phyloP scores from a whole-genome alignment of 352 stramenopile species.

The Globisporangium parvum region DNA sequence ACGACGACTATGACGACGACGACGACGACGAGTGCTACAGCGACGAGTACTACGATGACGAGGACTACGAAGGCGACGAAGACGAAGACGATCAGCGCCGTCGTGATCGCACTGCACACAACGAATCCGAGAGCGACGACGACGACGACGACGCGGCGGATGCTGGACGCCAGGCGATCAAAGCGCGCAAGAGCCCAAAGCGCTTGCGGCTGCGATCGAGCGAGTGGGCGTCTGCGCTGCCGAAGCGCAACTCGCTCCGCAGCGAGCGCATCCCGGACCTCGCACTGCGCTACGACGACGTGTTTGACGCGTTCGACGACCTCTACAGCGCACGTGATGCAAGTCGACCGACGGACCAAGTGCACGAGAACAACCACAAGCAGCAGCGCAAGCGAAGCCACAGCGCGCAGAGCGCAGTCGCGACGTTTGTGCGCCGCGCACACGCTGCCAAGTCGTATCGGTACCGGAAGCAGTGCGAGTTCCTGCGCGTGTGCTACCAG shows the following conservation, averaged over 20 bases:
- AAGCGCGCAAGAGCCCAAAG: constrained; percentile 5
- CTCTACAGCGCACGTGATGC: constrained; percentile 26
- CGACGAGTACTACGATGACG: constrained; percentile 21
- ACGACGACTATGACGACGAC: constrained; percentile 15
- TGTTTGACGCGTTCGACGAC: constrained; percentile 53
- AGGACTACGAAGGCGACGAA: constrained; percentile 28
- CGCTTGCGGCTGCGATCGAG: constrained; percentile 2
- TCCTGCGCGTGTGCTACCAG: constrained; percentile 54
- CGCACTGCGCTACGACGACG: constrained; percentile 31
- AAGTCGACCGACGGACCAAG: neutral
- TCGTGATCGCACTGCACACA: neutral
- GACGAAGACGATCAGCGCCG: constrained; percentile 12
- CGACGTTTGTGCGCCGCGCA: constrained; percentile 28
- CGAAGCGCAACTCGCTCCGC: constrained; percentile 15
- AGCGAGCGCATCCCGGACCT: constrained; percentile 15
- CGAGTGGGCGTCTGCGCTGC: constrained; percentile 1
- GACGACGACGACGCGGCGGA: neutral
- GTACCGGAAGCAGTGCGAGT: constrained; percentile 58
- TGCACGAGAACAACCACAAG: neutral
- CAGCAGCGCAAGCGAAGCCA: constrained; percentile 10
- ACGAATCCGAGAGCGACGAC: constrained; percentile 6
- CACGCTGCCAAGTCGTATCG: constrained; percentile 42
- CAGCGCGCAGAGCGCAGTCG: constrained; percentile 25
- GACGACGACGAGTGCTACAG: constrained; percentile 23
- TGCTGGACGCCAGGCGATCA: neutral